phyloP scores from a whole-genome alignment of 495 filamentous ascomycete species.

The Parachaetomium inaequale region DNA sequence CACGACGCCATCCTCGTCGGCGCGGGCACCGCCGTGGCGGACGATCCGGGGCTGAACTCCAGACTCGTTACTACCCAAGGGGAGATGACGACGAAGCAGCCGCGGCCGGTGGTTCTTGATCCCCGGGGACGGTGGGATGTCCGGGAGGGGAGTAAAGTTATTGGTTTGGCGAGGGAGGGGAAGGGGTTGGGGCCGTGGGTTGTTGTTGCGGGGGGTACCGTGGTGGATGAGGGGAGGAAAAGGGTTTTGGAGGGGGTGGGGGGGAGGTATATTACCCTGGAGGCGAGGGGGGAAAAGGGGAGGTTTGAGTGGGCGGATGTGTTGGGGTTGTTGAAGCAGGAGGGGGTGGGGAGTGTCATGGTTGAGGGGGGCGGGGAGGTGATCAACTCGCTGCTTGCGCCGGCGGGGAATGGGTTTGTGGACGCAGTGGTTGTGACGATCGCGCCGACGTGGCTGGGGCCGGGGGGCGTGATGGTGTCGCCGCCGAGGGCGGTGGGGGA shows the following conservation, averaged over 20 bases:
- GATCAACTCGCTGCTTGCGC: constrained; percentile 67
- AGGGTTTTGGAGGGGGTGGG: constrained; percentile 35
- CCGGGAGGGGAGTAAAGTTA: constrained; percentile 54
- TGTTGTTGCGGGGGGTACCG: constrained; percentile 42
- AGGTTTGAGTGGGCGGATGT: constrained; percentile 59
- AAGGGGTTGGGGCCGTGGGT: constrained; percentile 71
- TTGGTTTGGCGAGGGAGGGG: constrained; percentile 60
- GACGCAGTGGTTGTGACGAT: constrained; percentile 76
- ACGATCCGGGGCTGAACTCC: constrained; percentile 84
- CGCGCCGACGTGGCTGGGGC: constrained; percentile 78
- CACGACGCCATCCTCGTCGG: constrained; percentile 86
- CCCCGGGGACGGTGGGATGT: constrained; percentile 66
- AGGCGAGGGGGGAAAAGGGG: constrained; percentile 4
- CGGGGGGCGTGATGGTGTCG: constrained; percentile 69
- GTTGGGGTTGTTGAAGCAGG: constrained; percentile 50
- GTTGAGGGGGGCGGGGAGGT: constrained; percentile 79
- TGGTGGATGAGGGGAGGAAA: constrained; percentile 24
- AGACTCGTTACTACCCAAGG: too few species aligned
- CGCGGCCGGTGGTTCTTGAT: constrained; percentile 76
- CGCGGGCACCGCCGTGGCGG: constrained; percentile 74
- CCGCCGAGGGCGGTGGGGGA: constrained; percentile 51
- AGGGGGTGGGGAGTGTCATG: constrained; percentile 77
- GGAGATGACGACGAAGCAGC: too few species aligned
- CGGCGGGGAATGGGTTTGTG: constrained; percentile 59
- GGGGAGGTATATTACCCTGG: constrained; percentile 37